These are phyloP conservation scores for Striga asiatica DNA, from an alignment of 257 asterid genomes.

Conservation along the genomic window DNA sequence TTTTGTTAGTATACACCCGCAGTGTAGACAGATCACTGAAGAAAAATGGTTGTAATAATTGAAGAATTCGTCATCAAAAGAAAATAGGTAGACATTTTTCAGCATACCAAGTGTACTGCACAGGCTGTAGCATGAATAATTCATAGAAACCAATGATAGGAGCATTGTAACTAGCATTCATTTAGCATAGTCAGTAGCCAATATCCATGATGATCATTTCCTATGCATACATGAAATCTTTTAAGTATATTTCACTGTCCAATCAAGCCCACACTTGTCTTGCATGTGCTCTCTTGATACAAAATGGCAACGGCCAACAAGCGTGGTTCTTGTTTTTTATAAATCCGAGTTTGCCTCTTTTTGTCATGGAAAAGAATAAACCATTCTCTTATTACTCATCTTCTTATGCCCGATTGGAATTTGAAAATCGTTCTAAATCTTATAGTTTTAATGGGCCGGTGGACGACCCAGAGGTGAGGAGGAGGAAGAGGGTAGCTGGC, in stretches of 20 bases:
- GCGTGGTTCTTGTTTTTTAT: background rate
- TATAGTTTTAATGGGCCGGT: constrained; percentile 80
- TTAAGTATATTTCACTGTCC: constrained; percentile 18
- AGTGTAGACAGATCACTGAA: no score
- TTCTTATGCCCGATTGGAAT: constrained; percentile 53
- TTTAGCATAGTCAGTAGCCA: background rate
- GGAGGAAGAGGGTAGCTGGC: constrained; percentile 73
- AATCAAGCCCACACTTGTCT: constrained; percentile 36
- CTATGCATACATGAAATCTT: constrained; percentile 20
- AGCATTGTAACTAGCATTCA: background rate
- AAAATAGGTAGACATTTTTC: no score
- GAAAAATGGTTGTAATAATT: no score
- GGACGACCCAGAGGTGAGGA: constrained; percentile 62
- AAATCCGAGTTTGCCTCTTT: background rate
- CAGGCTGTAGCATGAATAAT: no score
- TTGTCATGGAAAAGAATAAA: constrained; percentile 59
- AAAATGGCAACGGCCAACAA: background rate
- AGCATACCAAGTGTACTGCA: no score
- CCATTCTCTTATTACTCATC: constrained; percentile 67
- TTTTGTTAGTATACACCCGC: no score
- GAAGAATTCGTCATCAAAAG: no score
- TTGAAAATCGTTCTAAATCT: constrained; percentile 61
- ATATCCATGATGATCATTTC: background rate
- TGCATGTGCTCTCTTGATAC: constrained; percentile 21
- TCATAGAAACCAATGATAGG: no score